Conservation (phyloP, 768 basidiomycete species). For the Tremella yokohamensis region DNA sequence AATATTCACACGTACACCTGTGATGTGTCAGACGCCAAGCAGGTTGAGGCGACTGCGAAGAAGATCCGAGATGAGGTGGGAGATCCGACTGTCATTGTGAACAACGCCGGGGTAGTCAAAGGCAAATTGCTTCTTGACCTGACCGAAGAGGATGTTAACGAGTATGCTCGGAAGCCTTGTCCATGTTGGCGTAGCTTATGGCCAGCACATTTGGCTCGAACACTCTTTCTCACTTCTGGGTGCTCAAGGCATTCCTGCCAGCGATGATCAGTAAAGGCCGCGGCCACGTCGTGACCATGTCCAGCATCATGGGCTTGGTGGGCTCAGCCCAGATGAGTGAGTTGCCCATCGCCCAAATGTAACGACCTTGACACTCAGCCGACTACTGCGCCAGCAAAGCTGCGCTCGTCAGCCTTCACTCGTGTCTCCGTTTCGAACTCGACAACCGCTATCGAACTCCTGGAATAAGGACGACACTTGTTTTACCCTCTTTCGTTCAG, state of each 20-base stretch:
- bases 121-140: conserved; percentile 82
- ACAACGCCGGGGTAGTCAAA: conserved; percentile 92
- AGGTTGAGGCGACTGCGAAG: conserved; percentile 72
- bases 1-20: conserved; percentile 84
- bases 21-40: conserved; percentile 83
- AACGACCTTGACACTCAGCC: conserved; percentile 53
- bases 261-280: conserved; percentile 69
- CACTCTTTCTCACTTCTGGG: conserved; percentile 84
- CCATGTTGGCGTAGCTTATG: not conserved
- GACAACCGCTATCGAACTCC: conserved; percentile 73
- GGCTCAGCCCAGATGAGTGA: conserved; percentile 73
- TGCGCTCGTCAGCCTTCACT: conserved; percentile 73
- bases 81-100: conserved; percentile 81
- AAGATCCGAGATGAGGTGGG: conserved; percentile 79
- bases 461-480: conserved; percentile 77
- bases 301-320: conserved; percentile 69
- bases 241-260: conserved; percentile 87
- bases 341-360: conserved; percentile 40
- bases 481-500: conserved; percentile 73
- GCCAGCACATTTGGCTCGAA: conserved; percentile 85
- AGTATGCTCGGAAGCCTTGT: conserved; percentile 56
- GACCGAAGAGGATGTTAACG: conserved; percentile 67
- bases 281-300: conserved; percentile 84
- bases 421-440: conserved; percentile 82
- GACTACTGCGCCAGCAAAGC: conserved; percentile 93